Evolutionary conservation across 139 green algal species (phyloP), one percentile per base, ranked within the genome.

Genomic region (Pseudopediastrum boryanum): DNA sequence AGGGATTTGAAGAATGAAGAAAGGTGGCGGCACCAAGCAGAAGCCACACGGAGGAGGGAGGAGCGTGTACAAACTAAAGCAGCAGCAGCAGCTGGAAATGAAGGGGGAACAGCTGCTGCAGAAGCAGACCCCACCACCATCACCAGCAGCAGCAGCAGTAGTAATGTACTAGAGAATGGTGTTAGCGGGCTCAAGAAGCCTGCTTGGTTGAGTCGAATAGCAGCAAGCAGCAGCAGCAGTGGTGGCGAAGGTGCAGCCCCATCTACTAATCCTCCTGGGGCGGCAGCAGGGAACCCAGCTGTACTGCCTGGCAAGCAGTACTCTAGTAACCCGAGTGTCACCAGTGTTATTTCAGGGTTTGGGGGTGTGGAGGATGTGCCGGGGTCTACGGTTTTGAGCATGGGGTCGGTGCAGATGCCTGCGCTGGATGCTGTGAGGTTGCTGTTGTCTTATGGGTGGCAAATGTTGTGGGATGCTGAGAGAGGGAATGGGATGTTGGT

Each of bases 361-460:
- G n/a, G n/a, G n/a, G n/a, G n/a, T n/a, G n/a, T n/a, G 42, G 38
- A 58, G 36, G 33, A 48, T 21, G 5, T 36, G 54, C 2, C 46
- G 16, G 46, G 13, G 56, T 12, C 33, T 10, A 8, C 56, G 50
- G 29, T 35, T 48, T 31, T 64, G n/a, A n/a, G n/a, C n/a, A n/a
- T n/a, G 31, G 61, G 35, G 46, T 33, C 19, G 43, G 33, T 80
- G 29, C 4, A 5, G 64, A 59, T 72, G 42, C 74, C 44, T 12
- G 43, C 31, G n/a, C 75, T 75, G 8, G 46, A 67, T 10, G 63
- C 36, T 25, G 39, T 81, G 62, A 36, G n/a, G 4, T 64, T 81
- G 75, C 62, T 81, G 75, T 48, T 68, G 23, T 6, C 44, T 71
- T 43, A 43, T 25, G 73, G 75, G 25, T 81, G 63, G 48, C 16